These are phyloP conservation scores for Pseudopithomyces chartarum DNA, from an alignment of 2,329 filamentous ascomycete genomes.

Conservation along the genomic window DNA sequence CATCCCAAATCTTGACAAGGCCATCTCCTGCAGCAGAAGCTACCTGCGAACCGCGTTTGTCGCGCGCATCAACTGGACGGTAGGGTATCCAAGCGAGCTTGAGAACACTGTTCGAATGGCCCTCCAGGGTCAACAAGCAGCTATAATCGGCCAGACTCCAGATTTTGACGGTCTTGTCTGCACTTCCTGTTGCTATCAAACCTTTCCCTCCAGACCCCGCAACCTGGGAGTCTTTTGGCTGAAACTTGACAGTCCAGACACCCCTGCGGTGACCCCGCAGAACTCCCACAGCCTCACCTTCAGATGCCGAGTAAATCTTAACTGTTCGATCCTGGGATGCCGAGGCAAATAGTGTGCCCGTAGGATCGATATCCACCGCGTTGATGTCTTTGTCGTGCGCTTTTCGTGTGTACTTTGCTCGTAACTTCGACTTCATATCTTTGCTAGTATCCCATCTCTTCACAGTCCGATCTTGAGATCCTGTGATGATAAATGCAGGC, in stretches of 20 bases:
- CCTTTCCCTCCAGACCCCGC: slow-evolving; percentile 70
- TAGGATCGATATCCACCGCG: slow-evolving; percentile 79
- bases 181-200: slow-evolving; percentile 85
- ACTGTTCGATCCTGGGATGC: slow-evolving; percentile 96
- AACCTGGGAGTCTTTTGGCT: slow-evolving; percentile 73
- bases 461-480: slow-evolving; percentile 92
- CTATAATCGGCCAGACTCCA: slow-evolving; percentile 94
- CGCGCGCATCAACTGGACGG: slow-evolving; percentile 41
- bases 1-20: slow-evolving; percentile 95
- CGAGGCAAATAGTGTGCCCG: slow-evolving; percentile 83
- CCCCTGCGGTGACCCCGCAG: slow-evolving; percentile 90
- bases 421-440: slow-evolving; percentile 59
- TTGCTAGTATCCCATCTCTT: slow-evolving; percentile 83
- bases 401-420: slow-evolving; percentile 84
- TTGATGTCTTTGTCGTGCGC: slow-evolving; percentile 99
- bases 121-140: slow-evolving; percentile 92
- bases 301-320: slow-evolving; percentile 92
- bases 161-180: slow-evolving; percentile 93
- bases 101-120: slow-evolving; percentile 92
- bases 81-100: slow-evolving; percentile 87
- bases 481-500: slow-evolving; percentile 84
- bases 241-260: slow-evolving; percentile 94
- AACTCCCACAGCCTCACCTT: slow-evolving; percentile 89
- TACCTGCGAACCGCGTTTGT: slow-evolving; percentile 69
- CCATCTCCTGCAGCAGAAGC: slow-evolving; percentile 92